phyloP scores from a whole-genome alignment of 805 yeast genomes.

The Candida awuae region DNA sequence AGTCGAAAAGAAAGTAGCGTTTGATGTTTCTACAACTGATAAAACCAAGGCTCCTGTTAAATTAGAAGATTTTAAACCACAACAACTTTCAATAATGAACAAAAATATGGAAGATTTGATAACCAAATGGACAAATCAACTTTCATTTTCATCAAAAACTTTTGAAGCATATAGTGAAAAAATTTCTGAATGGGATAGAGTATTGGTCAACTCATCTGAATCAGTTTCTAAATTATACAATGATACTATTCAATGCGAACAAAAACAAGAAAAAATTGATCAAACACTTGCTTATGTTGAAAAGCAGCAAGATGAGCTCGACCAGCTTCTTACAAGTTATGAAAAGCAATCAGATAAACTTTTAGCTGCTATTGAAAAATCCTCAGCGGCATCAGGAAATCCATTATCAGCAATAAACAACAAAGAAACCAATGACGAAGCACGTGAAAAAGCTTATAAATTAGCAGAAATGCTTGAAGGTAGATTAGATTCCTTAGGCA shows the following conservation, averaged over 20 bases:
- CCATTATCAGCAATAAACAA: slow-evolving; percentile 1
- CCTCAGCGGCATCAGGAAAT: slow-evolving; percentile 9
- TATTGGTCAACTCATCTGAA: slow-evolving; percentile 76
- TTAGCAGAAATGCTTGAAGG: slow-evolving; percentile 81
- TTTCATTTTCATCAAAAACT: slow-evolving; percentile 62
- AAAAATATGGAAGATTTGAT: slow-evolving; percentile 89
- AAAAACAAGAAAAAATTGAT: slow-evolving; percentile 76
- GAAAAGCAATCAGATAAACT: slow-evolving; percentile 62
- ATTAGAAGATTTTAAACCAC: slow-evolving; percentile 52
- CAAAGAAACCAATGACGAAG: slow-evolving; percentile 56
- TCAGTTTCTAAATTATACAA: slow-evolving; percentile 70
- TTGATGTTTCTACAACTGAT: slow-evolving; percentile 5
- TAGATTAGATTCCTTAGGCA: slow-evolving; percentile 68
- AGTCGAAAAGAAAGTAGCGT: slow-evolving; percentile 6
- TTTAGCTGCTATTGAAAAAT: slow-evolving; percentile 29
- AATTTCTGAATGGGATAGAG: slow-evolving; percentile 79
- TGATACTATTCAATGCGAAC: slow-evolving; percentile 76
- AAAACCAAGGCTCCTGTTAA: slow-evolving; percentile 28
- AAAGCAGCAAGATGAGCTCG: slow-evolving; percentile 89
- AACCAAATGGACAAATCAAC: slow-evolving; percentile 85
- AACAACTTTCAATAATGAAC: slow-evolving; percentile 74
- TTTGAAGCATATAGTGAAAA: slow-evolving; percentile 70
- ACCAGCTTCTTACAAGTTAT: slow-evolving; percentile 69
- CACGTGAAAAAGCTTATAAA: slow-evolving; percentile 81
- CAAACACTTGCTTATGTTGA: slow-evolving; percentile 80